phyloP scores from a whole-genome alignment of 2,329 filamentous ascomycete species.

The Trichophyton mentagrophytes region DNA sequence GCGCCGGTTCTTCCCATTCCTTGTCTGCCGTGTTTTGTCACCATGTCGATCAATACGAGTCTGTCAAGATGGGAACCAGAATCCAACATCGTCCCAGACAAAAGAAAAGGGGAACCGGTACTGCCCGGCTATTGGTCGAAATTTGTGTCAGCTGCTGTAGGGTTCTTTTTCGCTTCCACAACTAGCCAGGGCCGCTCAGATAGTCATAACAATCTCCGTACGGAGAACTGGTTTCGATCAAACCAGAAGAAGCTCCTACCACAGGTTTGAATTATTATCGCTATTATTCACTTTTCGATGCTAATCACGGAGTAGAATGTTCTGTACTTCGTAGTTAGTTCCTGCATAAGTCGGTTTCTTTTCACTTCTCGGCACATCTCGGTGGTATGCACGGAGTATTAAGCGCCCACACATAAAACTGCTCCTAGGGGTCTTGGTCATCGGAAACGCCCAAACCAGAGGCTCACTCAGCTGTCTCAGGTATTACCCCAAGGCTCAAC shows the following conservation, averaged over 20 bases:
- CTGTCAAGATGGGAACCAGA: not conserved
- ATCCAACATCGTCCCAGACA: not conserved
- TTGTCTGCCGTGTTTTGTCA: slow-evolving; percentile 1
- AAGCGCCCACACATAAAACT: too few relatives aligned
- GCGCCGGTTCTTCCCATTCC: not conserved
- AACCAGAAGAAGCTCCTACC: not conserved
- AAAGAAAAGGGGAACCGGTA: not conserved
- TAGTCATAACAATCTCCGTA: not conserved
- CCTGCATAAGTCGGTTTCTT: too few relatives aligned
- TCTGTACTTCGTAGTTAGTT: too few relatives aligned
- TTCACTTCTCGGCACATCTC: too few relatives aligned
- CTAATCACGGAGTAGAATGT: too few relatives aligned
- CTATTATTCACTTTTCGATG: too few relatives aligned
- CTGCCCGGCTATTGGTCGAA: not conserved
- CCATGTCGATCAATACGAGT: slow-evolving; percentile 3
- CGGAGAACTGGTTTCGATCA: not conserved
- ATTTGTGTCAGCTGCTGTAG: not conserved
- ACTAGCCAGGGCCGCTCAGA: not conserved
- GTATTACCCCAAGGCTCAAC: too few relatives aligned
- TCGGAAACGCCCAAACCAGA: too few relatives aligned
- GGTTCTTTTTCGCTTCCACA: not conserved
- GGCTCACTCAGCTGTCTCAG: too few relatives aligned
- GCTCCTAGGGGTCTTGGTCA: too few relatives aligned
- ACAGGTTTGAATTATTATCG: not conserved
- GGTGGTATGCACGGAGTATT: too few relatives aligned